phyloP scores from a whole-genome alignment of 345 rosid genomes.

The Sisymbrium irio region DNA sequence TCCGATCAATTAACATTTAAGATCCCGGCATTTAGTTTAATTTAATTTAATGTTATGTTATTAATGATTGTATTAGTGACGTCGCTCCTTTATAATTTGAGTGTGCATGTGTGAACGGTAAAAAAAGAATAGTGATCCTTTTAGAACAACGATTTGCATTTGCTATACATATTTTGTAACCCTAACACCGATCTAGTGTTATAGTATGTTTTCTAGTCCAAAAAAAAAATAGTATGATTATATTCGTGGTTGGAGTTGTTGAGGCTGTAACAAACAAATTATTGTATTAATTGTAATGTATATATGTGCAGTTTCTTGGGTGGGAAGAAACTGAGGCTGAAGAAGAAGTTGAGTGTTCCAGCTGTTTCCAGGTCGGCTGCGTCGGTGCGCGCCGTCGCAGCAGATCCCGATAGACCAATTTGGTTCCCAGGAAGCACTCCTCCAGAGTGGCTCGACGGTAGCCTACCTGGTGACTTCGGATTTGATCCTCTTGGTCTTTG shows the following conservation, averaged over 20 bases:
- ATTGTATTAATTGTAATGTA: too few species aligned
- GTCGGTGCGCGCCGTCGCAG: constrained; percentile 63
- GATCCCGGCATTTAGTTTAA: neutral
- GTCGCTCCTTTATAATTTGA: neutral
- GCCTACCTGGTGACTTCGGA: constrained; percentile 96
- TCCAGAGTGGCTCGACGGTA: constrained; percentile 97
- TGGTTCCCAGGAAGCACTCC: constrained; percentile 99
- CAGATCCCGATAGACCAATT: constrained; percentile 83
- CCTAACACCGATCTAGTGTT: neutral
- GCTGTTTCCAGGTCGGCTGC: constrained; percentile 43
- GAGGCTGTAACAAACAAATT: neutral
- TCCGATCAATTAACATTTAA: neutral
- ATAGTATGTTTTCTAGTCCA: neutral
- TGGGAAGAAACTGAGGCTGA: constrained; percentile 68
- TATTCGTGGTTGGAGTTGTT: neutral
- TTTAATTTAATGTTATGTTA: neutral
- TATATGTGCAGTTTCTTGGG: constrained; percentile 61
- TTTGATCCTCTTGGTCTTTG: constrained; percentile 97
- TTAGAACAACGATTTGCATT: neutral
- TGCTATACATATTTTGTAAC: neutral
- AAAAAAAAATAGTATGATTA: too few species aligned
- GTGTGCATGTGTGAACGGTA: neutral
- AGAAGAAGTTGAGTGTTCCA: constrained; percentile 35
- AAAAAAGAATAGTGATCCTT: neutral
- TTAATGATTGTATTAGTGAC: neutral